Conservation (phyloP, 2,329 filamentous ascomycete genomes). For the Blastomyces parvus region DNA sequence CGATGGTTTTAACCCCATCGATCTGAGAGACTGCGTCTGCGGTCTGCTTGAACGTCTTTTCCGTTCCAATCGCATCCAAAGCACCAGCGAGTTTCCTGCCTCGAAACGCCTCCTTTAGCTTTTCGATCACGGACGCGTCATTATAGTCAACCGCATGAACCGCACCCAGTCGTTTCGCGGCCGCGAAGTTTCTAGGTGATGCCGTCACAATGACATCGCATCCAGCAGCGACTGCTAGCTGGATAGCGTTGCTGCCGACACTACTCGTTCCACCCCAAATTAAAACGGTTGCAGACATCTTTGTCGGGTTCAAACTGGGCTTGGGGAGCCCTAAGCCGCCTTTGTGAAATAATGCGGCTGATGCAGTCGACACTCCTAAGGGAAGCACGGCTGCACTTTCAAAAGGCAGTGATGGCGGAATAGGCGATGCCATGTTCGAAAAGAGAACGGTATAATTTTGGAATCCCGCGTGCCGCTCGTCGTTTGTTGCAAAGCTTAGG, state of each 20-base stretch:
- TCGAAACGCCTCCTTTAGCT: conserved; percentile 23
- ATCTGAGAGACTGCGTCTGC: conserved; percentile 17
- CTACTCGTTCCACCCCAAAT: conserved; percentile 35
- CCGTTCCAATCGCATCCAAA: conserved; percentile 1
- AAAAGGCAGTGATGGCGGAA: conserved; percentile 15
- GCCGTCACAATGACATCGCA: conserved; percentile 40
- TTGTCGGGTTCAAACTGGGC: conserved; percentile 11
- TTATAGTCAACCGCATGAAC: conserved; percentile 40
- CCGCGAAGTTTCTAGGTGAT: conserved; percentile 36
- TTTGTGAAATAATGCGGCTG: conserved; percentile 18
- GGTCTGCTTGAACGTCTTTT: conserved; percentile 14
- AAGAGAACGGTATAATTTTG: conserved; percentile 20
- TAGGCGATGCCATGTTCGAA: conserved; percentile 13
- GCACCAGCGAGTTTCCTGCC: conserved; percentile 17
- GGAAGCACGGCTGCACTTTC: conserved; percentile 18
- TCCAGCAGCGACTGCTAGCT: conserved; percentile 37
- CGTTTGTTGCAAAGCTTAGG: conserved; percentile 14
- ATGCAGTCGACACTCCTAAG: conserved; percentile 19
- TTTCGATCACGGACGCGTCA: conserved; percentile 22
- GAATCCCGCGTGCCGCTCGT: conserved; percentile 18
- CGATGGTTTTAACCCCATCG: neutral
- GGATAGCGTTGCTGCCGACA: conserved; percentile 40
- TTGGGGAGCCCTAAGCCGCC: conserved; percentile 16
- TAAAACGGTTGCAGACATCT: conserved; percentile 26
- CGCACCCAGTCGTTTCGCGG: conserved; percentile 37